Conservation (phyloP, 352 stramenopile species). For the Globisporangium iwayamae region DNA sequence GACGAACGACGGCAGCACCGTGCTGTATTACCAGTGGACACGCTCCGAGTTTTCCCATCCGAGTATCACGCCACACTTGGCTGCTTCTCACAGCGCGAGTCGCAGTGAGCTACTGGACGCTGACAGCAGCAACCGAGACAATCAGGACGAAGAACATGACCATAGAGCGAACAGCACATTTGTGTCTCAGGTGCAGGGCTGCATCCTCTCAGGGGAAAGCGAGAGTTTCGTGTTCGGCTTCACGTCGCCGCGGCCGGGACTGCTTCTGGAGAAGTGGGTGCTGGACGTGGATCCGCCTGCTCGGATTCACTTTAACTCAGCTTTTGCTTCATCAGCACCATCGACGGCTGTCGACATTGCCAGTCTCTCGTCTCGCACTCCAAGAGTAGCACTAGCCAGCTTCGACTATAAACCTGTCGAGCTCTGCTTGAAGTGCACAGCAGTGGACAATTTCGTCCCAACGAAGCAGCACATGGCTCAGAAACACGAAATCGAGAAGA, state of each 20-base stretch:
- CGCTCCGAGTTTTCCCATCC: slow-evolving; percentile 26
- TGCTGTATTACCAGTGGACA: slow-evolving; percentile 61
- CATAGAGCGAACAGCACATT: slow-evolving; percentile 26
- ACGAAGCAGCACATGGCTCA: slow-evolving; percentile 23
- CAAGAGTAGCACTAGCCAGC: not conserved
- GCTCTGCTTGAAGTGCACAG: slow-evolving; percentile 50
- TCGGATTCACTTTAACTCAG: slow-evolving; percentile 3
- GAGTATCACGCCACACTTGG: slow-evolving; percentile 26
- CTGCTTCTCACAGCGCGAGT: not conserved
- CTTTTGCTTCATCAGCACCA: not conserved
- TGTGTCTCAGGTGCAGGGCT: slow-evolving; percentile 42
- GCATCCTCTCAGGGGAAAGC: slow-evolving; percentile 47
- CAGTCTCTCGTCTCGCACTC: not conserved
- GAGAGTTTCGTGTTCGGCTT: slow-evolving; percentile 67
- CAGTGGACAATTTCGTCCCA: slow-evolving; percentile 58
- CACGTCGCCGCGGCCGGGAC: slow-evolving; percentile 31
- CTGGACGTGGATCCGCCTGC: slow-evolving; percentile 52
- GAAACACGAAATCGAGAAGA: slow-evolving; percentile 14
- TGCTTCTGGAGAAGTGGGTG: slow-evolving; percentile 72
- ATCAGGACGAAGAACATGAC: slow-evolving; percentile 13
- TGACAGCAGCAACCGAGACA: not conserved
- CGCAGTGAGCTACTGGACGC: not conserved
- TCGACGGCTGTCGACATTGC: not conserved
- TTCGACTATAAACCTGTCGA: slow-evolving; percentile 13
- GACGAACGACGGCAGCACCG: slow-evolving; percentile 48